Evolutionary conservation across 352 stramenopile genomes (phyloP).

Genomic region (Hyaloperonospora brassicae): DNA sequence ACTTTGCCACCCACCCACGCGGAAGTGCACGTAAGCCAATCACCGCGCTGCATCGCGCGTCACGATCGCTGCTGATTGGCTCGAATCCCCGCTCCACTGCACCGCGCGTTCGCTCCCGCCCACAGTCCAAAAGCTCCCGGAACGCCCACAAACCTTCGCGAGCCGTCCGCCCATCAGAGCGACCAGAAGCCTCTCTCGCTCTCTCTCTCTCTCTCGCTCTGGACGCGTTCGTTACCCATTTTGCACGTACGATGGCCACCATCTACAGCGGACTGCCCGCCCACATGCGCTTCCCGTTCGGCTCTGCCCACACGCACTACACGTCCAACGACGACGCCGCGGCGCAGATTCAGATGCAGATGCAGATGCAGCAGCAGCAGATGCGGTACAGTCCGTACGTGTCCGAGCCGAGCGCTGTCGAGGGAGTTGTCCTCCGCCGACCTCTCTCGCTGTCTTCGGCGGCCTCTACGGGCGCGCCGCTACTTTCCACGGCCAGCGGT

Average conservation of each 20-base stretch:
- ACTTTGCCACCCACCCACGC: no score
- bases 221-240: no score
- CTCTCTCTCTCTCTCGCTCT: background rate
- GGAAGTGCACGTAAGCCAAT: constrained; percentile 1
- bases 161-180: background rate
- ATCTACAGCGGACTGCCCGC: constrained; percentile 60
- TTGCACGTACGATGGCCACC: constrained; percentile 34
- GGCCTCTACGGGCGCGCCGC: no score
- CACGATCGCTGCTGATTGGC: constrained; percentile 14
- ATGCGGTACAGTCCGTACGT: constrained; percentile 45
- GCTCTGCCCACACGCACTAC: constrained; percentile 51
- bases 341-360: constrained; percentile 47
- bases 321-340: constrained; percentile 35
- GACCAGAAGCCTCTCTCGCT: background rate
- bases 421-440: constrained; percentile 1
- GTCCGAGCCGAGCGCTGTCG: constrained; percentile 13
- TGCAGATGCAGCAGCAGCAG: constrained; percentile 55
- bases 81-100: constrained; percentile 18
- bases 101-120: constrained; percentile 13
- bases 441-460: no score
- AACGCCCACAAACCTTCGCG: constrained; percentile 8
- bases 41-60: constrained; percentile 2
- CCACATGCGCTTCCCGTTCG: constrained; percentile 53
- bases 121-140: constrained; percentile 24
- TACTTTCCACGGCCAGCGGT: constrained; percentile 14